Percentiles rank a stretch among this genome's conserved stretches.
phyloP scores from a whole-genome alignment of 345 rosid species.

The Citrus maxima region DNA sequence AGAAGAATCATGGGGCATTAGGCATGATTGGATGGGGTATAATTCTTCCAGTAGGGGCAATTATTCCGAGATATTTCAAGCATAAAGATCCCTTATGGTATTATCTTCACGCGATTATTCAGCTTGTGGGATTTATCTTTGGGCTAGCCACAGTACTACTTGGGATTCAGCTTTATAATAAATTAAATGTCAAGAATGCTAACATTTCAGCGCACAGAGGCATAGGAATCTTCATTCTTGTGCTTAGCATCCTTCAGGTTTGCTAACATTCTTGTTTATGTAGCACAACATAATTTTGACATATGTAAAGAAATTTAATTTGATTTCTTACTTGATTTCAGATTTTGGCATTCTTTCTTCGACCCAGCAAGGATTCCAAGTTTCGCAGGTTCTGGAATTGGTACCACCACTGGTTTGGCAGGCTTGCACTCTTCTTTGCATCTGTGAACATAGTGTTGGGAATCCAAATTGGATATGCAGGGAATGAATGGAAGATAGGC shows the following conservation, averaged over 20 bases:
- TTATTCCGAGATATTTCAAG: conserved; percentile 71
- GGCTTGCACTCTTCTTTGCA: conserved; percentile 75
- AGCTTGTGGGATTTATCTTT: conserved; percentile 65
- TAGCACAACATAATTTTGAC: background rate
- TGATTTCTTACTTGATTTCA: conserved; percentile 20
- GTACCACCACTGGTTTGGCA: conserved; percentile 89
- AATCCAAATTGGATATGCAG: conserved; percentile 53
- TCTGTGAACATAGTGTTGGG: conserved; percentile 70
- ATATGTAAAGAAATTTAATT: background rate
- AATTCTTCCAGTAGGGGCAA: conserved; percentile 74
- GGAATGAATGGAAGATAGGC: conserved; percentile 66
- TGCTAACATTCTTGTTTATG: background rate
- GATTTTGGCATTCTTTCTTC: conserved; percentile 76
- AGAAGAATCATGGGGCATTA: conserved; percentile 69
- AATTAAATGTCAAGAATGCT: conserved; percentile 31
- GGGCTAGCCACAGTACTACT: conserved; percentile 60
- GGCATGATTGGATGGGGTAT: conserved; percentile 77
- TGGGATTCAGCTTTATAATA: conserved; percentile 60
- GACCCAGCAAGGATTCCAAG: conserved; percentile 73
- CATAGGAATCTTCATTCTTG: conserved; percentile 73
- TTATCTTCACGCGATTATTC: conserved; percentile 64
- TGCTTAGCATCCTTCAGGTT: conserved; percentile 83
- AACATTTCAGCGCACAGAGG: conserved; percentile 66
- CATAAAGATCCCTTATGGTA: conserved; percentile 91
- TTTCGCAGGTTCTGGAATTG: conserved; percentile 73